These are phyloP conservation scores for Marasmius oreades DNA, from an alignment of 1,284 basidiomycete species.

Conservation along the genomic window DNA sequence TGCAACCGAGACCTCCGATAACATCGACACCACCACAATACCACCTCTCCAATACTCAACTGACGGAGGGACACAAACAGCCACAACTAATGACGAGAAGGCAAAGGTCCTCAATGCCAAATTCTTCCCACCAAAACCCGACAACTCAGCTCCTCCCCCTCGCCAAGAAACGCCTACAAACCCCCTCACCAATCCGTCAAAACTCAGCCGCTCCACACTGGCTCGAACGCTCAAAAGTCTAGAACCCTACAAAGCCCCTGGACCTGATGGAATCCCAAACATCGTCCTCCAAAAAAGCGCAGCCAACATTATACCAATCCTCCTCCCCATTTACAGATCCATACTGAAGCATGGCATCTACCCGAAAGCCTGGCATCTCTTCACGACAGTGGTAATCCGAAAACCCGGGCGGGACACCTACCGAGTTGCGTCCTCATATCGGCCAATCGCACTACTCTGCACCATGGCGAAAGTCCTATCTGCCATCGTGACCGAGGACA, in stretches of 20 bases:
- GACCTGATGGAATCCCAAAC: slow-evolving; percentile 24
- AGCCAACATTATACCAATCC: background rate
- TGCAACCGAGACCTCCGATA: slow-evolving; percentile 12
- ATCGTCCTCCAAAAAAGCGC: slow-evolving; percentile 13
- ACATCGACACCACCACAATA: slow-evolving; percentile 17
- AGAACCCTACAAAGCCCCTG: slow-evolving; percentile 22
- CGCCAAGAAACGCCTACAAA: background rate
- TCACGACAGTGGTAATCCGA: slow-evolving; percentile 18
- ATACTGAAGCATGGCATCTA: slow-evolving; percentile 5
- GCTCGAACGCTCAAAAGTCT: slow-evolving; percentile 15
- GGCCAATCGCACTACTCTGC: slow-evolving; percentile 25
- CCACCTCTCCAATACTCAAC: slow-evolving; percentile 22
- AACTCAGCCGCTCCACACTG: slow-evolving; percentile 23
- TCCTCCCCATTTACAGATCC: background rate
- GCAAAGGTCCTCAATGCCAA: slow-evolving; percentile 20
- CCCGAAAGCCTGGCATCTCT: slow-evolving; percentile 16
- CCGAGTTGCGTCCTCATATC: slow-evolving; percentile 22
- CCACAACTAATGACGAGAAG: slow-evolving; percentile 25
- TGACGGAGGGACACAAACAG: slow-evolving; percentile 3
- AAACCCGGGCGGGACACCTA: slow-evolving; percentile 26
- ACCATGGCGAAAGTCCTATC: slow-evolving; percentile 24
- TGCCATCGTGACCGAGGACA: slow-evolving; percentile 19
- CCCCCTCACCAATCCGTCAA: slow-evolving; percentile 13
- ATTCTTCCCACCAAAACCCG: slow-evolving; percentile 31
- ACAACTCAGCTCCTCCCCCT: too few species aligned